Evolutionary conservation across 768 basidiomycete species (phyloP), one percentile per base, ranked within the genome.

Genomic region (Rhodotorula paludigena): DNA sequence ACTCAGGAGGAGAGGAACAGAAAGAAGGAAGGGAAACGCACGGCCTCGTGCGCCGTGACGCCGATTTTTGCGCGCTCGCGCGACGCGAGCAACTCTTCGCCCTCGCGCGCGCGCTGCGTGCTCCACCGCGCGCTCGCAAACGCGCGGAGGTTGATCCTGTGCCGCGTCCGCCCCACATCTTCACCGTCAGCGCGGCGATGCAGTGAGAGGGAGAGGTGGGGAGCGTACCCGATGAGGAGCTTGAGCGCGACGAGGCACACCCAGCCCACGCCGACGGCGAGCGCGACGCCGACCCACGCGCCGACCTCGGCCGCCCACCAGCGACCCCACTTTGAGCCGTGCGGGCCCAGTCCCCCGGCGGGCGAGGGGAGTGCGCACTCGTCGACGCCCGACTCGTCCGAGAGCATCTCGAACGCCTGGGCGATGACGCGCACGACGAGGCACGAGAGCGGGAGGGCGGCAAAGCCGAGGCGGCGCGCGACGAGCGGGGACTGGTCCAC

Each of bases 401-500:
- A 75, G 39, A 76, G 66, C 78, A 81, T 81, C 20, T 79, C 78
- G 42, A 81, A 62, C 6, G 79, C 79, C 64, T 82, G 81, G 32
- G 76, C 74, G 48, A 76, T 71, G 12, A 82, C 77, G 0, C 81
- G 76, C 21, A 82, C 75, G 36, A 81, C 78, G 25, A 98, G 82
- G 32, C 90, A 90, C 0, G 92, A 91, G 5, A 98, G 83, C 0
- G 96, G 96, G 30, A 98, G 82, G 0, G 92, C 86, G 4, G 96
- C 89, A 77, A 98, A 96, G 23, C 96, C 96, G 15, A 99, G 82
- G 11, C 96, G 85, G 5, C 94, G 87, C 2, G 93, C 90, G 39
- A 98, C 91, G 10, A 93, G 83, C 11, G 93, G 93, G 2, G 93
- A 93, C 76, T 96, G 93, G 76, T 99, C 96, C 28, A 96, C 90